Evolutionary conservation across 305 asterid genomes (phyloP), one percentile per base, ranked within the genome.

Genomic region (Fraxinus greggii): DNA sequence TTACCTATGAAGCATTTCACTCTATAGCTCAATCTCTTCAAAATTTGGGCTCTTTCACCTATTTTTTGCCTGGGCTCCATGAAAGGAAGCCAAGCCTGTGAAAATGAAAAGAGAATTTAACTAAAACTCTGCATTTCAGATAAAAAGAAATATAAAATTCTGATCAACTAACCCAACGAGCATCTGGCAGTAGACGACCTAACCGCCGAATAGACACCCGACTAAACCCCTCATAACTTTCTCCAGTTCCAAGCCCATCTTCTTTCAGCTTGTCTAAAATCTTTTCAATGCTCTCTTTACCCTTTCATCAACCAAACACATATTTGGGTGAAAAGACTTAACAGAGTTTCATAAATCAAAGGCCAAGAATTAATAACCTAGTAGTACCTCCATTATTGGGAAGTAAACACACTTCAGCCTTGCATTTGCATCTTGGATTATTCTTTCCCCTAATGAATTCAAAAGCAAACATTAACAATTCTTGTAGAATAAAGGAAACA

Each of bases 181-280:
- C 88, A 77, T 94, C 98, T 33, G 98, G 97, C 81, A 94, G 94
- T 77, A 94, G 89, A 67, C 97, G 98, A 74, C 98, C 98, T 89
- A 94, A 81, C 84, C 98, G 85, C 59, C 98, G 88, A 36, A 92
- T 84, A 67, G 97, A 88, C 31, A 94, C 94, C 13, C 90, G 97
- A 76, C 97, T 89, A 75, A 90, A 92, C 56, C 83, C 86, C 81
- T 88, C 90, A 45, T 75, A 92, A 90, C 84, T 87, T 87, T 92
- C 94, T 72, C 82, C 19, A 70, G 78, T 86, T 76, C 86, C 92
- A 82, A 83, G 86, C 24, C 92, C 90, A 82, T 82, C 92, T 54
- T 72, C 80, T 56, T 86, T 56, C 59, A 94, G 86, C 72, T 79
- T 76, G 82, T 86, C 87, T 63, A 94, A 81, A 76, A 93, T 92